These are phyloP conservation scores for Aspergillus pseudoviridinutans DNA, from an alignment of 2,329 filamentous ascomycete genomes.

Conservation along the genomic window DNA sequence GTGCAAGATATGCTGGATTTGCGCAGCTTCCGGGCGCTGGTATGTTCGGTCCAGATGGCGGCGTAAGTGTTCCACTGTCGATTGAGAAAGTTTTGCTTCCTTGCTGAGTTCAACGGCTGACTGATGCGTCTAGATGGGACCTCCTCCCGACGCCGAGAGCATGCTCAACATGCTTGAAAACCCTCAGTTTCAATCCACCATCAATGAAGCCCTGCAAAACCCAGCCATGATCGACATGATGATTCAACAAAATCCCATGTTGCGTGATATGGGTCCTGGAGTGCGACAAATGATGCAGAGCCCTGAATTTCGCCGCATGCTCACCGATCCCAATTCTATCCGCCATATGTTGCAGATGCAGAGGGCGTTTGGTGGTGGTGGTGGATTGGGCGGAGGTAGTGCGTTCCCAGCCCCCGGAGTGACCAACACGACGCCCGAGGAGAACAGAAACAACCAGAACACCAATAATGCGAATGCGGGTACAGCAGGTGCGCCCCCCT, in stretches of 20 bases:
- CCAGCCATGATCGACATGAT: slow-evolving; percentile 93
- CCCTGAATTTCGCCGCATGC: slow-evolving; percentile 83
- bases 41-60: slow-evolving; percentile 90
- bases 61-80: slow-evolving; percentile 57
- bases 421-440: slow-evolving; percentile 76
- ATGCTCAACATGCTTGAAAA: slow-evolving; percentile 83
- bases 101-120: slow-evolving; percentile 12
- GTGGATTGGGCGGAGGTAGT: slow-evolving; percentile 46
- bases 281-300: slow-evolving; percentile 83
- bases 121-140: slow-evolving; percentile 67
- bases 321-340: slow-evolving; percentile 84
- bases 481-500: slow-evolving; percentile 31
- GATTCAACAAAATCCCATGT: slow-evolving; percentile 84
- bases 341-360: slow-evolving; percentile 80
- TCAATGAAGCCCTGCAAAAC: slow-evolving; percentile 95
- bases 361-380: slow-evolving; percentile 53
- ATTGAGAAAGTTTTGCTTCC: background rate
- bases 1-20: slow-evolving; percentile 89
- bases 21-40: slow-evolving; percentile 81
- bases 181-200: slow-evolving; percentile 76
- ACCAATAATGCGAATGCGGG: slow-evolving; percentile 35
- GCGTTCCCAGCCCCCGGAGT: slow-evolving; percentile 86
- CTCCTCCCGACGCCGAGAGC: slow-evolving; percentile 74
- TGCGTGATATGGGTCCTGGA: slow-evolving; percentile 65
- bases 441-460: slow-evolving; percentile 35